Evolutionary conservation across 208 protist genomes (phyloP).

Genomic region (Borovskyia barvae): DNA sequence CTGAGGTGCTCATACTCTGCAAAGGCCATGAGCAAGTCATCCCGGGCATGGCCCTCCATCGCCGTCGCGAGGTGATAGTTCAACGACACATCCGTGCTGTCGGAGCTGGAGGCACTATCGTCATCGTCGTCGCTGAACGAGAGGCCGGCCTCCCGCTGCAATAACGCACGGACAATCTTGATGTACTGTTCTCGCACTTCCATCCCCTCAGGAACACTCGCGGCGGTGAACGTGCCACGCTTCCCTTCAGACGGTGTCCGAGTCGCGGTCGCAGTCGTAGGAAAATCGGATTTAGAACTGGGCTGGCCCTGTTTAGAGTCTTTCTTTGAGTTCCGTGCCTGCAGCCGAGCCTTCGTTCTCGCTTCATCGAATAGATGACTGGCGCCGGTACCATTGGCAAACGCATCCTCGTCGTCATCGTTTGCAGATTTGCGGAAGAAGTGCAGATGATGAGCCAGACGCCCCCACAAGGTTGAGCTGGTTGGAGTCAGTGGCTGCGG

Average conservation of each 20-base stretch:
- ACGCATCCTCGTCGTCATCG: constrained; percentile 50
- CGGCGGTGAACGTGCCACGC: no score
- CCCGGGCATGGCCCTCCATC: constrained; percentile 60
- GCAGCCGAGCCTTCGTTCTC: constrained; percentile 14
- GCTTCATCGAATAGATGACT: constrained; percentile 31
- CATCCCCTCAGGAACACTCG: constrained; percentile 27
- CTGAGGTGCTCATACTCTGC: constrained; percentile 28
- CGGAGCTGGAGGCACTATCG: constrained; percentile 32
- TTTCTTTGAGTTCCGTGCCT: no score
- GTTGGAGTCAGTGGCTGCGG: background rate
- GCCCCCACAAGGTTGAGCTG: constrained; percentile 14
- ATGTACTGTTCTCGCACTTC: constrained; percentile 45
- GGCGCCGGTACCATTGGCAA: constrained; percentile 33
- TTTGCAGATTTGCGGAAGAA: background rate
- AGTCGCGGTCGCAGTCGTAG: no score
- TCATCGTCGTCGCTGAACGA: constrained; percentile 37
- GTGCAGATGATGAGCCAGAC: background rate
- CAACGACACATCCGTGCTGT: constrained; percentile 68
- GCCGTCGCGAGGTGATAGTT: constrained; percentile 70
- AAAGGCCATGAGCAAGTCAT: constrained; percentile 58
- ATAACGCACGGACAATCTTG: constrained; percentile 42
- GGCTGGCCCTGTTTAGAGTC: no score
- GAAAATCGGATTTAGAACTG: no score
- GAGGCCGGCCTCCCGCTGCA: constrained; percentile 38
- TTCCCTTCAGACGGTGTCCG: no score